These are phyloP conservation scores for Botrytis elliptica DNA, from an alignment of 2,329 filamentous ascomycete genomes.

Conservation along the genomic window DNA sequence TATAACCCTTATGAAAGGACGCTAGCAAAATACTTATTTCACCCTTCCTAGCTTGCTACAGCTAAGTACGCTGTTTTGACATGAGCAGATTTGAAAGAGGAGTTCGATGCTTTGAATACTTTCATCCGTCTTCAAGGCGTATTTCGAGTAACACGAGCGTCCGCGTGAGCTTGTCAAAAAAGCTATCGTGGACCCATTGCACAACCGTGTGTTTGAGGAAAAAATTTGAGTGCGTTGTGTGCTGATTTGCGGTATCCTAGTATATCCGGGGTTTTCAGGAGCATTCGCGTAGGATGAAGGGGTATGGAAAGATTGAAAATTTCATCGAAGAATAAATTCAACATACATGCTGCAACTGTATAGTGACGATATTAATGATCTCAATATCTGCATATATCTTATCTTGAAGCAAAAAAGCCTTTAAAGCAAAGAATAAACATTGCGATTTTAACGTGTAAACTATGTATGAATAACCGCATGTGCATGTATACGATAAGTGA, in stretches of 20 bases:
- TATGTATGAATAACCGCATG: no score
- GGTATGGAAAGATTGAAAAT: not conserved
- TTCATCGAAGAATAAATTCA: not conserved
- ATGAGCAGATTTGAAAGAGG: not conserved
- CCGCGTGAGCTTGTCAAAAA: not conserved
- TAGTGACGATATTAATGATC: fast-evolving
- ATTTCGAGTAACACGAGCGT: not conserved
- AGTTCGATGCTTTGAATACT: not conserved
- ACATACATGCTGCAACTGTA: not conserved
- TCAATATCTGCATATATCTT: not conserved
- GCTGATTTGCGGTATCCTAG: not conserved
- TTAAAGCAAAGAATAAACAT: not conserved
- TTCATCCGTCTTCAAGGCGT: not conserved
- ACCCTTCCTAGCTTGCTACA: not conserved
- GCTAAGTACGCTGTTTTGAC: not conserved
- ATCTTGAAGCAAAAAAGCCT: not conserved
- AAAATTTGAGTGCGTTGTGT: not conserved
- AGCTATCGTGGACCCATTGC: not conserved
- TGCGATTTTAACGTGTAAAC: not conserved
- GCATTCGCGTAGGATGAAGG: not conserved
- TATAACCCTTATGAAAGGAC: fast-evolving
- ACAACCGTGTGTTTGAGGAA: not conserved
- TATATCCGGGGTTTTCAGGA: not conserved
- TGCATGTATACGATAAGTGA: not conserved
- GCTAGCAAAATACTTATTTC: not conserved